phyloP scores from a whole-genome alignment of 2,329 filamentous ascomycete species.

The Juglanconis juglandina region DNA sequence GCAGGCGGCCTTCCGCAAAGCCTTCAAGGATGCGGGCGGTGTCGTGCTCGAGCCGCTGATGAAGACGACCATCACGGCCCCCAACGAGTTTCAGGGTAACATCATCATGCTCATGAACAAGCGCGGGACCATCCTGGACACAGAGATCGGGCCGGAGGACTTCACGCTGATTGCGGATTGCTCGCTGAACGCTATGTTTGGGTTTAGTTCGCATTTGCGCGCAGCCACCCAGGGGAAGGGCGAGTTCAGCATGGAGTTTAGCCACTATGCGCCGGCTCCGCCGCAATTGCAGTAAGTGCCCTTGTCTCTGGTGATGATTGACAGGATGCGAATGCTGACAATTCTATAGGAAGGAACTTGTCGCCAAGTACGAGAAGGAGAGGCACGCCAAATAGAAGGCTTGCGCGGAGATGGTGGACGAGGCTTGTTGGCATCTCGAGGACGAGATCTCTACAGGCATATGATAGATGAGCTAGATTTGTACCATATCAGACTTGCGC shows the following conservation, averaged over 20 bases:
- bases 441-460: neutral
- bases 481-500: constrained; percentile 9
- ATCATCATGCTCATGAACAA: constrained; percentile 96
- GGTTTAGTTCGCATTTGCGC: constrained; percentile 85
- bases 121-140: constrained; percentile 91
- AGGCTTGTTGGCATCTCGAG: neutral
- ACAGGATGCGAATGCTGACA: constrained; percentile 10
- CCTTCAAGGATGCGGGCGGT: constrained; percentile 76
- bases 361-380: constrained; percentile 58
- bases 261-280: constrained; percentile 85
- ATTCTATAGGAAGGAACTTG: constrained; percentile 50
- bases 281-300: constrained; percentile 78
- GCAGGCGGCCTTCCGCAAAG: constrained; percentile 93
- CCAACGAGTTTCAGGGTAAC: constrained; percentile 95
- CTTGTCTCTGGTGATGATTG: constrained; percentile 10
- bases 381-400: constrained; percentile 9
- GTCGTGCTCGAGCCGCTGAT: constrained; percentile 92
- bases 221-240: constrained; percentile 97
- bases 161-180: constrained; percentile 92
- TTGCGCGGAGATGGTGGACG: neutral
- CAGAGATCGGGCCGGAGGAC: constrained; percentile 88
- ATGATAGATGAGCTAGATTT: constrained; percentile 12
- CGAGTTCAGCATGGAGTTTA: constrained; percentile 98
- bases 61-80: constrained; percentile 96
- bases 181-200: constrained; percentile 95